These are phyloP conservation scores for Pyricularia sp. DNA, from an alignment of 2,329 filamentous ascomycete genomes.

Conservation along the genomic window DNA sequence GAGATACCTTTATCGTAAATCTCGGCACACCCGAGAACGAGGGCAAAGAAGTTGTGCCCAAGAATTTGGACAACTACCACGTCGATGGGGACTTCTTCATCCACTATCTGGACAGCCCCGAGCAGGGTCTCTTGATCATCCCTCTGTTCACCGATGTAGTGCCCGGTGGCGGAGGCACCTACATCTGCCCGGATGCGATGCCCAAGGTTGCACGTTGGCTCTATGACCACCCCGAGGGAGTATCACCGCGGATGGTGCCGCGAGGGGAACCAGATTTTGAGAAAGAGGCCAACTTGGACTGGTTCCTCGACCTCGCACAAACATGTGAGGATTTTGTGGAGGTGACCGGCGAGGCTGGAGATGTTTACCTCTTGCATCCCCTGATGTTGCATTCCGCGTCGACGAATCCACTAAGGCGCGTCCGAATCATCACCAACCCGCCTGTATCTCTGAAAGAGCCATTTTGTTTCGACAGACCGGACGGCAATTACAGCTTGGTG, in stretches of 20 bases:
- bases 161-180: conserved; percentile 52
- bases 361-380: conserved; percentile 50
- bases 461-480: conserved; percentile 39
- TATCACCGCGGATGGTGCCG: conserved; percentile 55
- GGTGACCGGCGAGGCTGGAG: conserved; percentile 41
- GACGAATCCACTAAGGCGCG: conserved; percentile 29
- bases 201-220: conserved; percentile 46
- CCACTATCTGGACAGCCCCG: conserved; percentile 61
- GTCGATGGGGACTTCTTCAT: conserved; percentile 66
- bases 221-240: conserved; percentile 53
- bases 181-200: conserved; percentile 53
- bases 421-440: conserved; percentile 47
- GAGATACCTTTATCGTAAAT: conserved; percentile 61
- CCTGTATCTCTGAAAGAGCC: conserved; percentile 41
- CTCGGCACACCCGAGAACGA: conserved; percentile 47
- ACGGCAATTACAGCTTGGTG: conserved; percentile 41
- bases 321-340: conserved; percentile 41
- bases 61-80: conserved; percentile 52
- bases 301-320: conserved; percentile 30
- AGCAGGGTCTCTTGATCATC: conserved; percentile 60
- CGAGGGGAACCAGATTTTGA: conserved; percentile 37
- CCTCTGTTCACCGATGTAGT: conserved; percentile 57
- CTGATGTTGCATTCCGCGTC: conserved; percentile 49
- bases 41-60: conserved; percentile 37
- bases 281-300: conserved; percentile 31